Conservation (phyloP, 73 alveolate species). For the Symbiodinium natans region DNA sequence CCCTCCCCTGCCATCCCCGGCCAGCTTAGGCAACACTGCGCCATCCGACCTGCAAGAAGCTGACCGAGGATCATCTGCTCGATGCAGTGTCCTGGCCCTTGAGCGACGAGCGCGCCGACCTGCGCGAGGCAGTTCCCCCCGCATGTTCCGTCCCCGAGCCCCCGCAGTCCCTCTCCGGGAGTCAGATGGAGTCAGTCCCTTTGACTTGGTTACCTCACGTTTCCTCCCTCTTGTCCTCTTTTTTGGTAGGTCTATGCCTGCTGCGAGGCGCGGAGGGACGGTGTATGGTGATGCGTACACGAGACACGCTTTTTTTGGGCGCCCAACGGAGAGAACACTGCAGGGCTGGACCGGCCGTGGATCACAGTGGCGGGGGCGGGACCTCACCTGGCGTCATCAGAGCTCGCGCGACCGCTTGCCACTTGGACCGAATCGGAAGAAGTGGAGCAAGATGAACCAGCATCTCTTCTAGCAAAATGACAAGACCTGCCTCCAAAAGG, state of each 20-base stretch:
- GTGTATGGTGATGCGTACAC: not conserved
- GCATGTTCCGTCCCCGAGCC: not conserved
- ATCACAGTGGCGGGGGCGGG: not conserved
- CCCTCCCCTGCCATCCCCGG: not conserved
- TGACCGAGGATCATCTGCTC: not conserved
- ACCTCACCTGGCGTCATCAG: not conserved
- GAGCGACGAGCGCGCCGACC: constrained; percentile 10
- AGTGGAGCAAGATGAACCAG: no score
- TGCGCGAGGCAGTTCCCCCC: not conserved
- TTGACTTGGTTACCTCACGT: no score
- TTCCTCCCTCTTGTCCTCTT: no score
- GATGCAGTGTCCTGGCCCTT: constrained; percentile 1
- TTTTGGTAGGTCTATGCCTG: constrained; percentile 1
- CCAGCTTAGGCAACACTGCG: not conserved
- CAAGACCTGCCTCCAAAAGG: no score
- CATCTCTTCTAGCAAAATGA: no score
- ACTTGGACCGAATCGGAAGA: not conserved
- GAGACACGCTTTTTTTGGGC: not conserved
- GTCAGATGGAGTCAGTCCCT: not conserved
- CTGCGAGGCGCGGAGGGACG: constrained; percentile 19
- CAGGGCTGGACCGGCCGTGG: constrained; percentile 16
- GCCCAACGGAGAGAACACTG: not conserved
- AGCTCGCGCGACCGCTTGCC: not conserved
- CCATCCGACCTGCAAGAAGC: constrained; percentile 25
- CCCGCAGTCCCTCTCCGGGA: not conserved